phyloP scores from a whole-genome alignment of 1,139 yeast genomes.

The Kurtzmaniella quercitrusa region DNA sequence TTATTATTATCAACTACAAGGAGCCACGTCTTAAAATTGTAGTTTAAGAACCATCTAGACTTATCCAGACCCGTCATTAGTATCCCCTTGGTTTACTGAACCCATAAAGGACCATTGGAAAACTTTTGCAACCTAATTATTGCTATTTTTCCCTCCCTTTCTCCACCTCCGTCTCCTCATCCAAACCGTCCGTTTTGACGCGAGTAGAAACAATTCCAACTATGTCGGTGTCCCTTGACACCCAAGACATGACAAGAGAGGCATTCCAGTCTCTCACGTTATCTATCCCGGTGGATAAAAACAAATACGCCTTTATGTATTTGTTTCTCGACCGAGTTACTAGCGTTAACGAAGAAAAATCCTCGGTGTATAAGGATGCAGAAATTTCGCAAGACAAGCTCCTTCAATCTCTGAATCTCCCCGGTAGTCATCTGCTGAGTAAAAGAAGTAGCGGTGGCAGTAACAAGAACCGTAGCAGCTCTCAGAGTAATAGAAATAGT shows the following conservation, averaged over 20 bases:
- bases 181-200: background rate
- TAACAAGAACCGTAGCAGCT: background rate
- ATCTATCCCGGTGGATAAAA: conserved; percentile 24
- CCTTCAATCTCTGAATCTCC: background rate
- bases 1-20: background rate
- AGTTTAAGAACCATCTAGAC: background rate
- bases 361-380: conserved; percentile 7
- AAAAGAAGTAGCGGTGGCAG: background rate
- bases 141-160: too few species aligned
- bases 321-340: conserved; percentile 19
- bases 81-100: too few species aligned
- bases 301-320: conserved; percentile 21
- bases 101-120: background rate
- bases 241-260: conserved; percentile 7
- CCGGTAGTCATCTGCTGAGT: background rate
- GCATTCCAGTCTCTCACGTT: conserved; percentile 24
- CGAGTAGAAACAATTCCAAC: background rate
- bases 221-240: conserved; percentile 5
- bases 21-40: background rate
- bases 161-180: too few species aligned
- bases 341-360: conserved; percentile 15
- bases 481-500: conserved; percentile 1
- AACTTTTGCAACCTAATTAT: background rate
- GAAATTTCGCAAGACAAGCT: background rate
- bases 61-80: too few species aligned